Base-by-base conservation (phyloP, 441 rosid genomes). In the Codiaeum variegatum region DNA sequence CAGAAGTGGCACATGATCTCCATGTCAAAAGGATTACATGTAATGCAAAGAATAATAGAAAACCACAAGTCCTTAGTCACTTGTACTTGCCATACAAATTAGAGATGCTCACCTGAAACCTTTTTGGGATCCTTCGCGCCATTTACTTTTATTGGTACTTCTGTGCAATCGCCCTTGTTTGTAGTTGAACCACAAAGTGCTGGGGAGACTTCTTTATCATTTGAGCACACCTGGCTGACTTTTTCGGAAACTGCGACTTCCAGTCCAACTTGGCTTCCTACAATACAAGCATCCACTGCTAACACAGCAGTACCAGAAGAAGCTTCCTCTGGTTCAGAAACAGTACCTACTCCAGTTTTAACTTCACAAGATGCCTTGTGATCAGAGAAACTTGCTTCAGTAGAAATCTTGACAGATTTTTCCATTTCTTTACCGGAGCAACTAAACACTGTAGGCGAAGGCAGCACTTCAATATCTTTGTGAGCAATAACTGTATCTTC, bases 81-180 rank as follows among this genome's bases (percentile, higher is more conserved):
- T 38, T 21, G 23, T 9, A 68, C 65, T 40, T 46, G 31, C 8
- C 11, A 29, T 60, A 38, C 6, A 60, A 66, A 34, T n/a, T 29
- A 59, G 44, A 71, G 62, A 44, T 63, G 66, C 70, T 78, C 75
- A 93, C 98, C 99, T 75, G 88, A 75, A 73, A 63, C 78, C 23
- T 76, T 76, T 29, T 71, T 62, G 46, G 73, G 74, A 70, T 74
- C 82, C 66, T 73, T 67, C 60, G 63, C 84, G 73, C 73, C 28
- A 72, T 72, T 83, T 81, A 78, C 85, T 73, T 84, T 73, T 28
- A 64, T 73, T 51, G 65, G 52, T 42, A 70, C 80, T 77, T 70
- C 75, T 61, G 74, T 79, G 71, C 68, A 81, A 71, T 76, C 79
- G 75, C 74, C 80, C 71, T 61, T 76, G n/a, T 69, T 78, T 66